Evolutionary conservation across 169 alveolate species (phyloP).

Genomic region (Eimeria maxima): DNA sequence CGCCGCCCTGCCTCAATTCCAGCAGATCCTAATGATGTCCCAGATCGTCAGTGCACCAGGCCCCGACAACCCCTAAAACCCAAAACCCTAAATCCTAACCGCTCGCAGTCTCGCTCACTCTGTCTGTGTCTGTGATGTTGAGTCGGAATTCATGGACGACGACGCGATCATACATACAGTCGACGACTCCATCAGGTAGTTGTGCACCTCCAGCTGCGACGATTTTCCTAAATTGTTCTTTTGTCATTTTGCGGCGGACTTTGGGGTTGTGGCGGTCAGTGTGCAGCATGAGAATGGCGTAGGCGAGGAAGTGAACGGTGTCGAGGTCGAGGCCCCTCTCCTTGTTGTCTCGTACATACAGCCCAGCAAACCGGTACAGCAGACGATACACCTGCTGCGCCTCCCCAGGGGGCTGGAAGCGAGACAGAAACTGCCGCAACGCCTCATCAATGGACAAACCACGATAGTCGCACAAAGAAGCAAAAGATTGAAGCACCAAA

Average conservation of each 20-base stretch:
- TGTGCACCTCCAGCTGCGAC: conserved; percentile 4
- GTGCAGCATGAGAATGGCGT: conserved; percentile 79
- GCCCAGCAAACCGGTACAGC: conserved; percentile 62
- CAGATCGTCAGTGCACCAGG: background rate
- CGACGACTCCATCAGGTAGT: conserved; percentile 7
- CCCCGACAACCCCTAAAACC: background rate
- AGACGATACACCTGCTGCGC: conserved; percentile 81
- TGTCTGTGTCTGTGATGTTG: conserved; percentile 73
- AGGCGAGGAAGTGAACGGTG: conserved; percentile 79
- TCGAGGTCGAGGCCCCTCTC: conserved; percentile 70
- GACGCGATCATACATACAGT: conserved; percentile 79
- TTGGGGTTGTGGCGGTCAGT: conserved; percentile 80
- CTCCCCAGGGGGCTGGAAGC: conserved; percentile 81
- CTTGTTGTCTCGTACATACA: conserved; percentile 59
- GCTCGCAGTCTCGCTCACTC: background rate
- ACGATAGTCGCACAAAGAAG: conserved; percentile 63
- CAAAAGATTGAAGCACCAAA: conserved; percentile 64
- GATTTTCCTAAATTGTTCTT: conserved; percentile 65
- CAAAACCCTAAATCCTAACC: background rate
- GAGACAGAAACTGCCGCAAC: conserved; percentile 53
- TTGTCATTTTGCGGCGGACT: conserved; percentile 75
- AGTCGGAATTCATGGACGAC: conserved; percentile 73
- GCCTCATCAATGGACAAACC: conserved; percentile 73
- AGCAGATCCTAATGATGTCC: background rate
- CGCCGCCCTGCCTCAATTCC: background rate